Evolutionary conservation across 305 asterid species (phyloP), one percentile per base, ranked within the genome.

Genomic region (Solanum hybrid): DNA sequence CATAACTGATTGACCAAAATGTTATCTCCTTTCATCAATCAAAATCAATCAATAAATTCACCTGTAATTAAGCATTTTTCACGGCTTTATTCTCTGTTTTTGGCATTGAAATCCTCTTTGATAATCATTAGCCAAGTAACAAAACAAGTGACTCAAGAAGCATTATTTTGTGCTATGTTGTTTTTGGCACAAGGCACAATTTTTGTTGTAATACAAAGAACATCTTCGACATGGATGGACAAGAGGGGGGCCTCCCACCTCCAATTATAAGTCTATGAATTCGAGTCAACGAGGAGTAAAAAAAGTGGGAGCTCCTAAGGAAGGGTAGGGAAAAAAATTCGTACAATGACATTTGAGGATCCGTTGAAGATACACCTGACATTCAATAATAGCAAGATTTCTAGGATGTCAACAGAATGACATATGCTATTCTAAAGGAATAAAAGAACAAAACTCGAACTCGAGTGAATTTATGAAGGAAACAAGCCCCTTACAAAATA

Each of bases 81-180:
- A 42, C 17, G 56, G 56, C 3, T 0, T 31, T 46, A 14, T 14
- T 46, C 60, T 46, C 0, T 46, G 60, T 14, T 46, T 46, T 46
- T 14, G 0, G 60, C 60, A 0, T 46, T 0, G 60, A 46, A 46
- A 13, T 0, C 0, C 22, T 14, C 64, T 46, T 14, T 46, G 64
- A 46, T 46, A 0, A 51, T 51, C 64, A 51, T 51, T 46, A 14
- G 22, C 17, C 8, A 46, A 46, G 64, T 46, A 46, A 46, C 64
- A 5, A 46, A 46, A 46, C 56, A 42, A 42, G 56, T 42, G 56
- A 0, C 20, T 42, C 56, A 42, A 42, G 14, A 24, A 26, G 77
- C 8, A 72, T 72, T 0, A 72, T 0, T 73, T 29, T 12, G n/a
- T 12, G 71, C 10, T 73, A 6, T 73, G 79, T 72, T 0, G 10